Conservation (phyloP, 352 stramenopile genomes). For the Saprolegnia parasitica region DNA sequence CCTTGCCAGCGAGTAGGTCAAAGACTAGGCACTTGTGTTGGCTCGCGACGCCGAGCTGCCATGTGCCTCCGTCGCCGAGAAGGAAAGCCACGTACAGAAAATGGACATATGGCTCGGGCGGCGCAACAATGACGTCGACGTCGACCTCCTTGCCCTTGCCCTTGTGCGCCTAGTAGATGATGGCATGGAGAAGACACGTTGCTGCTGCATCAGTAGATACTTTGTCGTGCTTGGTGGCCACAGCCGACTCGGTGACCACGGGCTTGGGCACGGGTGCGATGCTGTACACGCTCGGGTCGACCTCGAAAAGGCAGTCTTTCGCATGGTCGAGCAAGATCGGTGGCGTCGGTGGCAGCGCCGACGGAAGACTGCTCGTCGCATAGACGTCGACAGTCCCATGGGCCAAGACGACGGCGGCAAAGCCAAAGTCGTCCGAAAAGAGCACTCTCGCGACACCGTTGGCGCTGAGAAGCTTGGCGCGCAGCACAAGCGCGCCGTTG, state of each 20-base stretch:
- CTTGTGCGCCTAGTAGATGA: constrained; percentile 4
- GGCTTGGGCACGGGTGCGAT: background rate
- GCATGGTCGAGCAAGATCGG: background rate
- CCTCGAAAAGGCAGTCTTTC: background rate
- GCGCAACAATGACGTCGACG: background rate
- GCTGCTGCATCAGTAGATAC: too few relatives aligned
- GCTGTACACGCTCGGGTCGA: constrained; percentile 1
- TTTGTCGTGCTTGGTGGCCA: constrained; percentile 8
- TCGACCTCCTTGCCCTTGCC: constrained; percentile 14
- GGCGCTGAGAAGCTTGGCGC: background rate
- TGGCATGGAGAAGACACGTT: too few relatives aligned
- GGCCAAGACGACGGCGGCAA: constrained; percentile 4
- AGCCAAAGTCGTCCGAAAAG: constrained; percentile 6
- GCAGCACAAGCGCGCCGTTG: background rate
- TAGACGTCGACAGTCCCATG: background rate
- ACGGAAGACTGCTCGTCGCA: background rate
- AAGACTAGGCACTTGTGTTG: constrained; percentile 40
- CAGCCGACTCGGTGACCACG: background rate
- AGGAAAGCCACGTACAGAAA: constrained; percentile 13
- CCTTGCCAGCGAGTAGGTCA: background rate
- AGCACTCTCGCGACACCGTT: background rate
- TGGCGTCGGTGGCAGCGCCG: background rate
- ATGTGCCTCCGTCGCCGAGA: background rate
- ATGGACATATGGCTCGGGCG: background rate
- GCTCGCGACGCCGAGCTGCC: constrained; percentile 34